Conservation (phyloP, 179 eudicot genomes). For the Spinacia oleracea region DNA sequence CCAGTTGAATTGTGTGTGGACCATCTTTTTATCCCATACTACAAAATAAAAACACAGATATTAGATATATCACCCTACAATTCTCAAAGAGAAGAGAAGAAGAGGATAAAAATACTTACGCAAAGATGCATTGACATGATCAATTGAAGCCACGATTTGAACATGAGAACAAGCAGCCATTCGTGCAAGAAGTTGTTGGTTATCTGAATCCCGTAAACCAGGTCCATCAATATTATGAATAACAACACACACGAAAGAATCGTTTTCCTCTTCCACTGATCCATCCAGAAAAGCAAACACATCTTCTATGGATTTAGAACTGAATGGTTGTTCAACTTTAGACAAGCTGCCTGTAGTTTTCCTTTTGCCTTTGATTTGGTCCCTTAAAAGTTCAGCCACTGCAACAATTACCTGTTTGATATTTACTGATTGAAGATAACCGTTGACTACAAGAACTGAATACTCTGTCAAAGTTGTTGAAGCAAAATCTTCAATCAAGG, state of each 20-base stretch:
- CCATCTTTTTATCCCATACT: constrained; percentile 99
- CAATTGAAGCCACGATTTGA: constrained; percentile 81
- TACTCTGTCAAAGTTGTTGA: constrained; percentile 63
- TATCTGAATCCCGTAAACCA: constrained; percentile 79
- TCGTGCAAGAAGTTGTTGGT: constrained; percentile 76
- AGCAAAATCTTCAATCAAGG: constrained; percentile 88
- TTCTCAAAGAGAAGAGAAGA: neutral
- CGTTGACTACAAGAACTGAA: constrained; percentile 78
- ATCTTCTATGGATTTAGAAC: constrained; percentile 63
- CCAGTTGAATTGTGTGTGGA: constrained; percentile 95
- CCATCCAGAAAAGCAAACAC: constrained; percentile 73
- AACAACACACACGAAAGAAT: constrained; percentile 57
- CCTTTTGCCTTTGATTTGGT: constrained; percentile 54
- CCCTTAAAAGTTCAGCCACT: constrained; percentile 77
- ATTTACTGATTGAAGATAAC: constrained; percentile 87
- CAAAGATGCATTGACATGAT: constrained; percentile 86
- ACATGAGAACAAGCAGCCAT: constrained; percentile 81
- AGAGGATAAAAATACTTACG: constrained; percentile 46
- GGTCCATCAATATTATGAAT: constrained; percentile 96
- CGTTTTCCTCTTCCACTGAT: constrained; percentile 42
- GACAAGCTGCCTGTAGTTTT: constrained; percentile 44
- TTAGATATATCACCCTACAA: too few species aligned
- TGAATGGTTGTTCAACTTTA: constrained; percentile 58
- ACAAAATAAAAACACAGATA: too few species aligned
- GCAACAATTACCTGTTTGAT: constrained; percentile 80